Evolutionary conservation across 345 rosid genomes (phyloP), one percentile per base, ranked within the genome.

Genomic region (Eucalyptus tenuipes): DNA sequence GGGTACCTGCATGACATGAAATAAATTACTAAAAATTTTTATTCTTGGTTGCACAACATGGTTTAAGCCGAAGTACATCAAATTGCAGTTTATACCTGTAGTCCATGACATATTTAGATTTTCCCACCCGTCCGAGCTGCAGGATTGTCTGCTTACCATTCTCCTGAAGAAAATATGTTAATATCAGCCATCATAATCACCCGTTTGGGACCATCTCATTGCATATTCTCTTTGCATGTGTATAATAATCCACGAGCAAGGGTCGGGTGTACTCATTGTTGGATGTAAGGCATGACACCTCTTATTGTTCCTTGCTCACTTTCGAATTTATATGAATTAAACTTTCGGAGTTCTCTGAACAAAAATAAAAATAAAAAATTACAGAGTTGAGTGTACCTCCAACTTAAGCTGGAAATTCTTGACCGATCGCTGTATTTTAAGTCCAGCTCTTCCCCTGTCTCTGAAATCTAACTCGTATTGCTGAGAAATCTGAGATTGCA

Each of bases 321-420:
- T 40, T 40, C 9, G 15, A 75, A 37, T 75, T 75, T 75, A 75
- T 75, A 20, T 47, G 61, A 86, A 49, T 52, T 40, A 5, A 71
- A 88, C 25, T 10, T 33, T 25, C 22, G 0, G 20, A 40, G 33
- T 86, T 31, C 61, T 10, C 61, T 1, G 27, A 53, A 29, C 2
- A 24, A 53, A 53, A 20, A 18, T 8, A 7, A 52, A 50, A 52
- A 3, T 7, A 20, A 7, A 22, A 55, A 9, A 9, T 55, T 9
- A 22, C 5, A 1, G 47, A 45, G 33, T 86, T 27, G 15, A n/a
- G 48, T 24, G 49, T 90, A 97, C 99, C 95, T 95, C 94, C 86
- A 91, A 88, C 89, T 93, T 94, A 20, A 97, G 94, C 96, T 97
- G 98, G 93, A 96, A 97, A 92, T 97, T 97, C 93, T 96, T 97